Percentiles rank a stretch among this genome's conserved stretches.
These are phyloP conservation scores for Ciborinia camelliae DNA, from an alignment of 2,329 filamentous ascomycete genomes.

Conservation along the genomic window DNA sequence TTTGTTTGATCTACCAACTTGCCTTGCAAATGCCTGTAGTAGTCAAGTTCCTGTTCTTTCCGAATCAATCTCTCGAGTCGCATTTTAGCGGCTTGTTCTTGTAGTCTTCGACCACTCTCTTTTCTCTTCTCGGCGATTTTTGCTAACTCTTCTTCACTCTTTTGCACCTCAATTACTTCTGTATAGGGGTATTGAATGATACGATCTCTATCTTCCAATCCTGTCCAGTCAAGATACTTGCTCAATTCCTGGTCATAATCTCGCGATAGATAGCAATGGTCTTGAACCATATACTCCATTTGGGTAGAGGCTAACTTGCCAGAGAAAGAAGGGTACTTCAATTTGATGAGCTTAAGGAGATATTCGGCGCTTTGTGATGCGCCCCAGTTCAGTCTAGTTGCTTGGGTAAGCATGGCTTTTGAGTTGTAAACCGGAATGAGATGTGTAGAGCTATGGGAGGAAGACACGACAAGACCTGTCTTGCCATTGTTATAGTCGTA, in stretches of 20 bases:
- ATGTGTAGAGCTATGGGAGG: conserved; percentile 90
- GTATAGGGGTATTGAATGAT: conserved; percentile 92
- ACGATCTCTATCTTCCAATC: conserved; percentile 82
- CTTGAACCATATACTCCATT: conserved; percentile 78
- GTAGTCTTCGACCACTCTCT: conserved; percentile 84
- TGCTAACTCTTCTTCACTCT: conserved; percentile 90
- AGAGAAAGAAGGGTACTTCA: conserved; percentile 90
- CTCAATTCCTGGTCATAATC: conserved; percentile 78
- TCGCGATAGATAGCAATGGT: conserved; percentile 85
- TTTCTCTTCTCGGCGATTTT: conserved; percentile 90
- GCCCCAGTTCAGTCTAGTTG: conserved; percentile 91
- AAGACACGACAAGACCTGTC: conserved; percentile 85
- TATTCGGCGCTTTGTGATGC: conserved; percentile 88
- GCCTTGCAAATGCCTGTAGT: conserved; percentile 79
- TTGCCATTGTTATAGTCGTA: conserved; percentile 83
- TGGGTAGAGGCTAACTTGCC: conserved; percentile 83
- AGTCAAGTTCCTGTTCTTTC: conserved; percentile 93
- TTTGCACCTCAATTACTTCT: conserved; percentile 84
- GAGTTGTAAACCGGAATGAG: conserved; percentile 88
- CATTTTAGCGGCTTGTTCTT: conserved; percentile 97
- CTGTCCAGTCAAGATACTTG: conserved; percentile 82
- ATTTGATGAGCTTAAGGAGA: conserved; percentile 77
- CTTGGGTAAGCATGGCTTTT: conserved; percentile 79
- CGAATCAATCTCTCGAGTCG: conserved; percentile 89
- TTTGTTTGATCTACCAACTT: conserved; percentile 75